These are phyloP conservation scores for Tephrocybe rancida DNA, from an alignment of 768 basidiomycete species.

Conservation along the genomic window DNA sequence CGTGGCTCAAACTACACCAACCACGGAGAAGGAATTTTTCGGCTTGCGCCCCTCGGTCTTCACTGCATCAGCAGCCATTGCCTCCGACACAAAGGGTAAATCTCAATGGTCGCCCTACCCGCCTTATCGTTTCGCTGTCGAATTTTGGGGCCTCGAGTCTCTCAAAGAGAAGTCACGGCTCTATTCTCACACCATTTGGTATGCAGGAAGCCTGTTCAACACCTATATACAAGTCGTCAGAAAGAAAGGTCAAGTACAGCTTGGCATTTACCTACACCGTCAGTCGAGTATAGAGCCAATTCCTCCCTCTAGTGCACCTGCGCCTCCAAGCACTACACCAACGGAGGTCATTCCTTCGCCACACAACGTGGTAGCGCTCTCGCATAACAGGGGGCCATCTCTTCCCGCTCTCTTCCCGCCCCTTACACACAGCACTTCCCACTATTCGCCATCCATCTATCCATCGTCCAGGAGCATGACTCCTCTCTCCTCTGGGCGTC, in stretches of 20 bases:
- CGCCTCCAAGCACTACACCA: slow-evolving; percentile 8
- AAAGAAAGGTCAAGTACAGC: slow-evolving; percentile 73
- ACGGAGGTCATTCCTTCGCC: slow-evolving; percentile 6
- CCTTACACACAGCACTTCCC: slow-evolving; percentile 33
- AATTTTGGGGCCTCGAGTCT: slow-evolving; percentile 85
- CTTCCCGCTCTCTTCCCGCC: slow-evolving; percentile 27
- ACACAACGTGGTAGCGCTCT: slow-evolving; percentile 10
- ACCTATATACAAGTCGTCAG: slow-evolving; percentile 88
- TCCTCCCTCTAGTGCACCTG: slow-evolving; percentile 68
- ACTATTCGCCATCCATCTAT: slow-evolving; percentile 48
- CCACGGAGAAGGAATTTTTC: slow-evolving; percentile 61
- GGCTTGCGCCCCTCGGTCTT: slow-evolving; percentile 54
- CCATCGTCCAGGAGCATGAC: slow-evolving; percentile 48
- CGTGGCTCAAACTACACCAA: slow-evolving; percentile 25
- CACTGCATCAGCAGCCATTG: slow-evolving; percentile 41
- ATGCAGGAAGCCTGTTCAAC: slow-evolving; percentile 87
- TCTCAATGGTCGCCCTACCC: slow-evolving; percentile 68
- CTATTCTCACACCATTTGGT: slow-evolving; percentile 87
- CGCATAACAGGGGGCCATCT: slow-evolving; percentile 33
- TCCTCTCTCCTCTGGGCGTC: slow-evolving; percentile 26
- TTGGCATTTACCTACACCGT: slow-evolving; percentile 89
- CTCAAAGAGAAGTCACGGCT: slow-evolving; percentile 84
- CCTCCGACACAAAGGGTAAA: slow-evolving; percentile 47
- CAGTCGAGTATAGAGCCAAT: slow-evolving; percentile 82
- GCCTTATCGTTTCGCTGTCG: slow-evolving; percentile 84